phyloP scores from a whole-genome alignment of 805 yeast species.

The Diddensiella santjacobensis region DNA sequence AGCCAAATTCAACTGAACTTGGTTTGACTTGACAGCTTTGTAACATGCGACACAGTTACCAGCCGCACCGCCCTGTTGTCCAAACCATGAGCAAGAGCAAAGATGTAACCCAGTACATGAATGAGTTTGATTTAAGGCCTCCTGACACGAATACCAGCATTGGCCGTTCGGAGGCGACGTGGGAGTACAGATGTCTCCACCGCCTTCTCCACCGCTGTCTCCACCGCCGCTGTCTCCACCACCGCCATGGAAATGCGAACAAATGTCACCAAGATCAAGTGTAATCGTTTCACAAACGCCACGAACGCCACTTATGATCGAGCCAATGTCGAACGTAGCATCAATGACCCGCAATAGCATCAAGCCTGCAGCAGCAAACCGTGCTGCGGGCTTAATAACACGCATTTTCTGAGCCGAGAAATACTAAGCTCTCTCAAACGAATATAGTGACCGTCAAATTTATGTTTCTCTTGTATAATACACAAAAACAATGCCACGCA shows the following conservation, averaged over 20 bases:
- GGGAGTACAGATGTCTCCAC: conserved; percentile 1
- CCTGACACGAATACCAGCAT: conserved; percentile 21
- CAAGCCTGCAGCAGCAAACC: conserved; percentile 3
- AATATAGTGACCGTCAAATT: no score
- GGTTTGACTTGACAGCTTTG: conserved; percentile 12
- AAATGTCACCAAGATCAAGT: no score
- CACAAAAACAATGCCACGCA: no score
- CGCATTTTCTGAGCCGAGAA: no score
- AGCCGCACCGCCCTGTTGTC: conserved; percentile 9
- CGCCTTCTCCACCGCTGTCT: conserved; percentile 7
- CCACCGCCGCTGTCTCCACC: not conserved
- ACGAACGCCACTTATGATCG: not conserved
- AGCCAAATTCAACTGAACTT: conserved; percentile 14
- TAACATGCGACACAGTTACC: conserved; percentile 22
- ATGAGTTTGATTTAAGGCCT: conserved; percentile 11
- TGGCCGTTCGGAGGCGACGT: conserved; percentile 4
- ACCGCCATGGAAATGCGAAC: no score
- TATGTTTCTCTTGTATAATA: no score
- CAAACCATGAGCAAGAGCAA: conserved; percentile 15
- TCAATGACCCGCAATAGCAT: not conserved
- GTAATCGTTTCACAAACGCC: no score
- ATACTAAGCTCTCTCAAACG: no score
- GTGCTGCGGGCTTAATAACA: conserved; percentile 2
- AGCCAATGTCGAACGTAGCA: conserved; percentile 4
- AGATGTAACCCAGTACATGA: conserved; percentile 15